Evolutionary conservation across 2,329 filamentous ascomycete genomes (phyloP).

Genomic region (Xylariaceae sp.): DNA sequence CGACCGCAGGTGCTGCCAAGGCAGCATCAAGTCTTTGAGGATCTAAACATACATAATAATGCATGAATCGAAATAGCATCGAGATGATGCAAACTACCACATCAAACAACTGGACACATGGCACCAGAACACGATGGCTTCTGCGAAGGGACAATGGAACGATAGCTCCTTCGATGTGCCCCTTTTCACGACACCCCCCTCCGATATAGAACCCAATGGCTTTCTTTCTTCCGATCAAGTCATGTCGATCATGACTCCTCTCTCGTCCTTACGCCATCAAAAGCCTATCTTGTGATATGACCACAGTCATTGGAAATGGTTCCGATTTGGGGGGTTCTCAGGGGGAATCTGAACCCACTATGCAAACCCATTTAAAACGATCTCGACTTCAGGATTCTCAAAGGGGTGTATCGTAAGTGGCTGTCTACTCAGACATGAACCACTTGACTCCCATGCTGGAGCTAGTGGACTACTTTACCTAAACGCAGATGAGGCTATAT

Average conservation of each 20-base stretch:
- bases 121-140: neutral
- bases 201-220: neutral
- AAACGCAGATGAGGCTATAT: neutral
- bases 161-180: neutral
- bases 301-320: no score
- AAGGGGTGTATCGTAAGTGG: no score
- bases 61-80: neutral
- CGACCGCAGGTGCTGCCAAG: conserved; percentile 55
- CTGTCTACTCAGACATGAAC: no score
- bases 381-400: no score
- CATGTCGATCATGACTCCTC: neutral
- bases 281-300: neutral
- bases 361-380: no score
- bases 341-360: neutral
- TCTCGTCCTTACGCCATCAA: neutral
- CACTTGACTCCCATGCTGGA: no score
- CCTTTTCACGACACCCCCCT: neutral
- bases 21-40: conserved; percentile 47
- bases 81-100: neutral
- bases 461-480: no score
- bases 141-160: neutral
- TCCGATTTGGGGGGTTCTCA: neutral
- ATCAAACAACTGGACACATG: neutral
- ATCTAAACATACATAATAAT: neutral
- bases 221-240: no score